Evolutionary conservation across 768 basidiomycete species (phyloP), one percentile per base, ranked within the genome.

Genomic region (Suillus subluteus): DNA sequence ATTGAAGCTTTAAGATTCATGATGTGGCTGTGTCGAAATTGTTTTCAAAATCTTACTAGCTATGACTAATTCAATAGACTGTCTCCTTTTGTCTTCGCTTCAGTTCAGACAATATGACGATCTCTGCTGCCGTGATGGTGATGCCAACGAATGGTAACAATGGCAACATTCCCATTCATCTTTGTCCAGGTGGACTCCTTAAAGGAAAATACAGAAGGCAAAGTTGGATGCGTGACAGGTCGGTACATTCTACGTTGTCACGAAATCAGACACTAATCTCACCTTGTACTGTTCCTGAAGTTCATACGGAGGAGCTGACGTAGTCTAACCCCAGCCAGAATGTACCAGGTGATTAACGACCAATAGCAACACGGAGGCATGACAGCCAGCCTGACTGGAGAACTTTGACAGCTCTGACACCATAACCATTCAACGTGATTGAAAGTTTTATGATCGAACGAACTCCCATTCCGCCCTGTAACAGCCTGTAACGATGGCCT

Each of bases 261-360:
- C 11, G 23, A 43, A 54, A 67, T 67, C 67, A 62, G 54, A 67
- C 68, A 37, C 37, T 56, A 21, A 54, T 78, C 86, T 83, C 81
- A 93, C 87, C 81, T 73, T 86, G 78, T 44, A 91, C 87, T 70
- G 80, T 84, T 71, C 82, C 58, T 82, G 84, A 46, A 96, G 77
- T 67, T 80, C 77, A 64, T 82, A 80, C 35, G 56, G 62, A 30
- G 67, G 2, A 6, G 50, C 16, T 26, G 37, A 59, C 13, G 62
- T 30, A 9, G 38, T 64, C 70, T 63, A 13, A 59, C 30, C 16
- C 48, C 41, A 58, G 35, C 56, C 48, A 65, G 37, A 30, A 16
- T 32, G 35, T 67, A 52, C 40, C 48, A 64, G 55, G n/a, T 26
- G 38, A 58, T 26, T 18, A 21, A 6, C 55, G 21, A 56, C 35